phyloP scores from a whole-genome alignment of 352 stramenopile genomes.

The Phytophthora hybrid region DNA sequence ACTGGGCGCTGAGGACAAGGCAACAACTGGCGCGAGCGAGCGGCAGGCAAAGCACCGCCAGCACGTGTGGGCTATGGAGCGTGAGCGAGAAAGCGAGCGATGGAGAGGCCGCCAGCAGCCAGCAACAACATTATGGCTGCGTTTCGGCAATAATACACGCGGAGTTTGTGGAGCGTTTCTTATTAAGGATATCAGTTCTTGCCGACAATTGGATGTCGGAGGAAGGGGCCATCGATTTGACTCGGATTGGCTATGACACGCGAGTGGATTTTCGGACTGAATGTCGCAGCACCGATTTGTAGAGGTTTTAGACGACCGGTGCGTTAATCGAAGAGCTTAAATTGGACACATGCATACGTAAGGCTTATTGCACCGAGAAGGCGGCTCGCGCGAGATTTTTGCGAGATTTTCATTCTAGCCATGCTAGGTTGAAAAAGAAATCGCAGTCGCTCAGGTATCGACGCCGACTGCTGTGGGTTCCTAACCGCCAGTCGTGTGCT shows the following conservation, averaged over 20 bases:
- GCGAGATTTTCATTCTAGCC: background rate
- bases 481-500: background rate
- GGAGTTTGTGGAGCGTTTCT: background rate
- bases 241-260: background rate
- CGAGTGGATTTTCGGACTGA: slow-evolving; percentile 22
- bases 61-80: background rate
- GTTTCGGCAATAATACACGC: background rate
- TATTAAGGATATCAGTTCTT: background rate
- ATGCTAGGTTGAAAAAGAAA: background rate
- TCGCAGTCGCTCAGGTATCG: background rate
- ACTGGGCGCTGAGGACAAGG: background rate
- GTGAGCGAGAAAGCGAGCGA: background rate
- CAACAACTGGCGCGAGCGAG: background rate
- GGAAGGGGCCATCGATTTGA: background rate
- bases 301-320: slow-evolving; percentile 14
- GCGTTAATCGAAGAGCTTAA: background rate
- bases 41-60: background rate
- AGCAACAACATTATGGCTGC: background rate
- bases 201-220: background rate
- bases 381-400: background rate
- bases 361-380: background rate
- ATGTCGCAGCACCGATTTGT: slow-evolving; percentile 13
- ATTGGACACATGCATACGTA: background rate
- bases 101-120: background rate
- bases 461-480: background rate